These are phyloP conservation scores for Rhytidiadelphus loreus DNA, from an alignment of 225 moss, liverwort and hornwort genomes.

Conservation along the genomic window DNA sequence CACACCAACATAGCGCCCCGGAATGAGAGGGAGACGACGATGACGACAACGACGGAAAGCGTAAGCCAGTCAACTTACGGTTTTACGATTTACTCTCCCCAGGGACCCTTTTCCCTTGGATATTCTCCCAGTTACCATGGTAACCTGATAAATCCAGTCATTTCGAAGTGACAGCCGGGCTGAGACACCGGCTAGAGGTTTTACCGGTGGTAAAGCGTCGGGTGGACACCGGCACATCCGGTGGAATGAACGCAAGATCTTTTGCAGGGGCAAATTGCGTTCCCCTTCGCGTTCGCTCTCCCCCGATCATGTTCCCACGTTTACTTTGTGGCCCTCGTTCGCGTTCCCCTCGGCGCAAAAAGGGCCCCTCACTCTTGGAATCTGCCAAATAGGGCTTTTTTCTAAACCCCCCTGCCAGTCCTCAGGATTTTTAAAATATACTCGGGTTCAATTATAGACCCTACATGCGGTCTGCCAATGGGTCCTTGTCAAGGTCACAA, in stretches of 20 bases:
- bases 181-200: not conserved
- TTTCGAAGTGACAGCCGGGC: not conserved
- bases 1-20: not conserved
- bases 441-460: not conserved
- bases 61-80: conserved; percentile 19
- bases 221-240: fast-evolving
- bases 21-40: not conserved
- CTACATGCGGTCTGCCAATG: not conserved
- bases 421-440: not conserved
- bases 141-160: not conserved
- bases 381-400: not conserved
- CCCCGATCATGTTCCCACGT: not conserved
- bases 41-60: conserved; percentile 33
- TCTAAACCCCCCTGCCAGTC: not conserved
- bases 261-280: not conserved
- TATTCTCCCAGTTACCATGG: not conserved
- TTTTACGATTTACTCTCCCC: not conserved
- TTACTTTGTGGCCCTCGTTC: conserved; percentile 18
- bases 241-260: conserved; percentile 8
- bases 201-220: not conserved
- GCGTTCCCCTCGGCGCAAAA: not conserved
- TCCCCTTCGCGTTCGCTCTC: not conserved
- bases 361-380: not conserved
- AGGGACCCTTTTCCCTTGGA: not conserved
- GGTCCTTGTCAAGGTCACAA: too few species aligned